A percentile compares a stretch with the other conserved stretches of the same genome.
phyloP scores from a whole-genome alignment of 371 early-diverging fungal species.

The Actinomortierella ambigua region DNA sequence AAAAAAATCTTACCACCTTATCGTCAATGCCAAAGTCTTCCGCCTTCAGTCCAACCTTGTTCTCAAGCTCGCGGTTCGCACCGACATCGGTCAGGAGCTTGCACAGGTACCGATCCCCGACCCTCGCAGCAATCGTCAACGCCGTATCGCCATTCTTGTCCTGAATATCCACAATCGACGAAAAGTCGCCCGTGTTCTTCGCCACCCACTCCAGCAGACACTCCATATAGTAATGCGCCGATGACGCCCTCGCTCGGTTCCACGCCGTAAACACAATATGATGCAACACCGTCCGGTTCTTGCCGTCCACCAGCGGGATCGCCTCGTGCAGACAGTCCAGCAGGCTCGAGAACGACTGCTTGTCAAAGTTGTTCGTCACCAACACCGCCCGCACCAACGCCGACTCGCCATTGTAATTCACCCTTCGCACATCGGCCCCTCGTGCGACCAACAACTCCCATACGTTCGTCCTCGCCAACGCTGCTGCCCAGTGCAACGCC shows the following conservation, averaged over 20 bases:
- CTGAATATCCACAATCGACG: conserved; percentile 65
- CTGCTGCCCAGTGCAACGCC: conserved; percentile 87
- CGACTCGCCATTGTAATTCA: conserved; percentile 79
- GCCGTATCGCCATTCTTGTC: conserved; percentile 92
- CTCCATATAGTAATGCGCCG: conserved; percentile 80
- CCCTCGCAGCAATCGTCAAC: conserved; percentile 82
- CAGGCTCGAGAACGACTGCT: conserved; percentile 74
- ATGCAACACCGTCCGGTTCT: conserved; percentile 82
- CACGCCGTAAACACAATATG: conserved; percentile 77
- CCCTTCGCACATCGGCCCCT: conserved; percentile 66
- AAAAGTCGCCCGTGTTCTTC: conserved; percentile 54
- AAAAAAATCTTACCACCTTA: conserved; percentile 22
- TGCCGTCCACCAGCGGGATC: conserved; percentile 69
- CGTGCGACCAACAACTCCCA: conserved; percentile 67
- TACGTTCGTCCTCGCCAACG: conserved; percentile 73
- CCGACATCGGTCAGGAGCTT: conserved; percentile 79
- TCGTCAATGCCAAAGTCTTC: conserved; percentile 59
- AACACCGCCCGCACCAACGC: conserved; percentile 86
- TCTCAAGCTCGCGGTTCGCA: conserved; percentile 72
- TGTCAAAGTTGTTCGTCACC: conserved; percentile 85
- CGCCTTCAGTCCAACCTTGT: conserved; percentile 73
- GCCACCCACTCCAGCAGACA: conserved; percentile 62
- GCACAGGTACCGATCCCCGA: conserved; percentile 68
- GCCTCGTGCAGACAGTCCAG: conserved; percentile 72
- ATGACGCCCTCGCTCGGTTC: conserved; percentile 63